Evolutionary conservation across 768 basidiomycete genomes (phyloP).

Genomic region (Pulveroboletus sp.): DNA sequence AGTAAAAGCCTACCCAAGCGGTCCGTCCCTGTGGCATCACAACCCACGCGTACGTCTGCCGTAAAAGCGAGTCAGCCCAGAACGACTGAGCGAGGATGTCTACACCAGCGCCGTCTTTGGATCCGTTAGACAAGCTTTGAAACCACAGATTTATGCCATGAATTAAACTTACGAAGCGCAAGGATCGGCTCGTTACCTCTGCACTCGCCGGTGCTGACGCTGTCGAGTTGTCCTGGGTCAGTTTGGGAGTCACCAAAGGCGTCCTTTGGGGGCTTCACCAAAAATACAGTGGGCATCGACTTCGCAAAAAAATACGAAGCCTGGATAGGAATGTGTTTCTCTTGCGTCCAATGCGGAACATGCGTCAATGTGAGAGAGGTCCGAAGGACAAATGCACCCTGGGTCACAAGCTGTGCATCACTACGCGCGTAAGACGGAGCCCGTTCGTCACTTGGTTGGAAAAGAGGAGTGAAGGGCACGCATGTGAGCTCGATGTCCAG

Average conservation of each 20-base stretch:
- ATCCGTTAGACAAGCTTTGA: constrained; percentile 1
- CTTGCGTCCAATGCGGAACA: constrained; percentile 36
- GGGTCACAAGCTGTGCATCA: neutral
- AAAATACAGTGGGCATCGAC: constrained; percentile 53
- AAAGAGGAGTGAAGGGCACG: constrained; percentile 4
- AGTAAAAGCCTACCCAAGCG: constrained; percentile 57
- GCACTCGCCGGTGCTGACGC: neutral
- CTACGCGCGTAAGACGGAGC: neutral
- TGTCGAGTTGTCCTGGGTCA: neutral
- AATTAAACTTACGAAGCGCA: constrained; percentile 50
- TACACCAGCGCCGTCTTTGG: constrained; percentile 85
- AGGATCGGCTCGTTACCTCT: constrained; percentile 46
- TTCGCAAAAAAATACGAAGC: constrained; percentile 56
- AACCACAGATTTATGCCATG: neutral
- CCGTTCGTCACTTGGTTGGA: neutral
- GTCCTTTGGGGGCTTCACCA: constrained; percentile 52
- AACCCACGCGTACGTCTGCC: constrained; percentile 63
- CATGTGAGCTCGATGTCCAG: constrained; percentile 39
- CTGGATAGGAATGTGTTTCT: constrained; percentile 37
- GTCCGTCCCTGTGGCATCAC: constrained; percentile 80
- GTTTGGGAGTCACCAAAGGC: constrained; percentile 18
- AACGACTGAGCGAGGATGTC: constrained; percentile 52
- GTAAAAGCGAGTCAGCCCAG: constrained; percentile 62
- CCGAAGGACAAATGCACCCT: constrained; percentile 23
- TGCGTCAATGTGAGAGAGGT: constrained; percentile 45